Base-by-base conservation (phyloP, 106 monocot genomes). In the Dendrobium nobile region DNA sequence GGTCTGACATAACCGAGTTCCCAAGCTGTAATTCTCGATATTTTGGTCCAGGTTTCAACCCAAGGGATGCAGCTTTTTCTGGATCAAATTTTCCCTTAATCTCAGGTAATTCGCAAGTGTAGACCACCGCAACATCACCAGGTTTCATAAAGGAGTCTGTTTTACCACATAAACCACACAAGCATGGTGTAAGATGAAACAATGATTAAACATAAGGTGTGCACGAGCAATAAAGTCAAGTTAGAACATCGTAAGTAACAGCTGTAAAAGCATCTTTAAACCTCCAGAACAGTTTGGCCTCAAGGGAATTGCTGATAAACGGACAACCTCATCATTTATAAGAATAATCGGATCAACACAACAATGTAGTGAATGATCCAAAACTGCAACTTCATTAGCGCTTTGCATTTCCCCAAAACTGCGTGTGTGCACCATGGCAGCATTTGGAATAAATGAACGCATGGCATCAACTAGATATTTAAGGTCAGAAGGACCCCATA, bases 401-500 rank as follows among this genome's bases (percentile, higher is more conserved):
- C 81, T 82, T 76, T 75, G 80, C 61, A 67, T 67, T 31, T 72
- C 83, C 47, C 93, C 93, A 87, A 99, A 99, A 81, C 95, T 99
- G 75, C 90, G 92, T 33, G 91, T 80, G 55, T 95, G 89, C 83
- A 93, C 88, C 95, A 99, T 95, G 0, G 99, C 86, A 77, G 90
- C 91, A 85, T 88, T 88, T 78, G 99, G 99, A 48, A 99, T 95
- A 82, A 99, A 99, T 58, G 91, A 93, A 56, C 79, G 78, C 99
- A 99, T 99, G 73, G 99, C 99, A 72, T 90, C 91, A 73, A 93
- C 87, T 51, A 99, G 85, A 80, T 86, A 91, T 20, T 99, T 86
- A 70, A 99, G 89, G 82, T 95, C 99, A 85, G 95, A 95, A 73
- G 99, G 95, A 37, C 99, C 99, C 95, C 95, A 99, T 75, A 99